Evolutionary conservation across 2,329 filamentous ascomycete genomes (phyloP).

Genomic region (Hymenoscyphus occultus): DNA sequence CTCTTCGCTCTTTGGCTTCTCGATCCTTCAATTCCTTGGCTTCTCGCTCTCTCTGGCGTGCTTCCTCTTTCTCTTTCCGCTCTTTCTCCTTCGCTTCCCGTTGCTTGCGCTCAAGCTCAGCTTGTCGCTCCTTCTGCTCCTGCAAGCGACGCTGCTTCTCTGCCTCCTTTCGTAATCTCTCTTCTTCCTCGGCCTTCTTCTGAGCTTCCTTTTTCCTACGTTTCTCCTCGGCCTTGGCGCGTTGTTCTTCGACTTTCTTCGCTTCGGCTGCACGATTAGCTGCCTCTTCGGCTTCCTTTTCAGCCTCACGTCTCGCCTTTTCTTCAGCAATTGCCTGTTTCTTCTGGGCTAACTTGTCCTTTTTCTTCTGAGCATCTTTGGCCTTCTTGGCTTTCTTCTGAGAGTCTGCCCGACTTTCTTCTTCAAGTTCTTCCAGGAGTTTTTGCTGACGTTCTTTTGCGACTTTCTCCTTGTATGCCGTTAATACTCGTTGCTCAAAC

Average conservation of each 20-base stretch:
- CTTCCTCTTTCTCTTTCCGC: constrained; percentile 81
- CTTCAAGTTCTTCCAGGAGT: constrained; percentile 85
- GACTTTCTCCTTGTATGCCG: constrained; percentile 97
- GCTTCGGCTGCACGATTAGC: constrained; percentile 72
- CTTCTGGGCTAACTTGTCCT: constrained; percentile 87
- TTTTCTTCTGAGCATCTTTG: constrained; percentile 90
- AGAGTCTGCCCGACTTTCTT: constrained; percentile 73
- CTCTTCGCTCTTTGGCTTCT: constrained; percentile 53
- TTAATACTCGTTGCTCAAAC: constrained; percentile 96
- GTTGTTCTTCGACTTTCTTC: constrained; percentile 76
- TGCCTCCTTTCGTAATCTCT: constrained; percentile 77
- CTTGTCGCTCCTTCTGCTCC: constrained; percentile 82
- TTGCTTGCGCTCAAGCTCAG: constrained; percentile 79
- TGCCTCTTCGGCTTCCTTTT: constrained; percentile 84
- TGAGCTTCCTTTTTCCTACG: constrained; percentile 87
- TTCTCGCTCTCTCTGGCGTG: constrained; percentile 75
- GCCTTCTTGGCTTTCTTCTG: constrained; percentile 89
- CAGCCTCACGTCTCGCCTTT: constrained; percentile 80
- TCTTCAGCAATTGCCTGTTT: constrained; percentile 89
- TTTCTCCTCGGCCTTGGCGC: constrained; percentile 81
- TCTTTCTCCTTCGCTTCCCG: constrained; percentile 77
- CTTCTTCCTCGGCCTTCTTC: constrained; percentile 86
- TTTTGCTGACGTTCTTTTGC: constrained; percentile 87
- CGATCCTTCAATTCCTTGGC: constrained; percentile 64
- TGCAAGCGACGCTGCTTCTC: constrained; percentile 76